Percentiles rank a stretch among this genome's conserved stretches.
phyloP scores from a whole-genome alignment of 768 basidiomycete species.

The Psilocybe cyanescens region DNA sequence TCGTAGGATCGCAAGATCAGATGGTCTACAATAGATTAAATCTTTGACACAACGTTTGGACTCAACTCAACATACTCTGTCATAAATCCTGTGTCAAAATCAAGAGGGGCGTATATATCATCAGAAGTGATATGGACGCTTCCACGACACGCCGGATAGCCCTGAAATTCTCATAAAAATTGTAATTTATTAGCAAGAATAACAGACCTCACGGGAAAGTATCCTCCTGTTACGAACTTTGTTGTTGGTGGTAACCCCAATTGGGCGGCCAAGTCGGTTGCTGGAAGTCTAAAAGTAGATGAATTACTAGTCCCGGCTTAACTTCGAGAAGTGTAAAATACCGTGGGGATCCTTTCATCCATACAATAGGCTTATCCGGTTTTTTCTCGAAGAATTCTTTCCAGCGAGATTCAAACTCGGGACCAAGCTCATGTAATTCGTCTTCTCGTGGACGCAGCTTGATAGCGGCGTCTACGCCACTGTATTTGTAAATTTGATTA shows the following conservation, averaged over 20 bases:
- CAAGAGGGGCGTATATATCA: slow-evolving; percentile 32
- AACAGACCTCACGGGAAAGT: not conserved
- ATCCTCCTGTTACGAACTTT: not conserved
- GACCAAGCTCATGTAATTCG: slow-evolving; percentile 52
- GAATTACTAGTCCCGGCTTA: not conserved
- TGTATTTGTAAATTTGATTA: slow-evolving; percentile 19
- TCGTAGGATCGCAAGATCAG: slow-evolving; percentile 46
- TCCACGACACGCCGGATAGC: slow-evolving; percentile 38
- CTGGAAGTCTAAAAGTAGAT: slow-evolving; percentile 1
- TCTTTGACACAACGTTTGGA: not conserved
- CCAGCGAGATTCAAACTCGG: slow-evolving; percentile 53
- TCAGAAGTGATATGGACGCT: slow-evolving; percentile 41
- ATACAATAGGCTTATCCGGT: slow-evolving; percentile 58
- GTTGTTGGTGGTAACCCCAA: not conserved
- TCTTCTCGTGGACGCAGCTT: slow-evolving; percentile 54
- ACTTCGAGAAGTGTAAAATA: slow-evolving; percentile 37
- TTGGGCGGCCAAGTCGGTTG: not conserved
- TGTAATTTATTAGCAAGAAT: not conserved
- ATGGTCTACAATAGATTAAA: not conserved
- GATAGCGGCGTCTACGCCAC: slow-evolving; percentile 56
- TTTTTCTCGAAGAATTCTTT: slow-evolving; percentile 46
- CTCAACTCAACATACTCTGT: not conserved
- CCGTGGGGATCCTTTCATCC: slow-evolving; percentile 33
- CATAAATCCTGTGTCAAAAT: slow-evolving; percentile 29
- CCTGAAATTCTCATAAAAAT: not conserved